Base-by-base conservation (phyloP, 2,329 filamentous ascomycete genomes). In the Aspergillus sp. region DNA sequence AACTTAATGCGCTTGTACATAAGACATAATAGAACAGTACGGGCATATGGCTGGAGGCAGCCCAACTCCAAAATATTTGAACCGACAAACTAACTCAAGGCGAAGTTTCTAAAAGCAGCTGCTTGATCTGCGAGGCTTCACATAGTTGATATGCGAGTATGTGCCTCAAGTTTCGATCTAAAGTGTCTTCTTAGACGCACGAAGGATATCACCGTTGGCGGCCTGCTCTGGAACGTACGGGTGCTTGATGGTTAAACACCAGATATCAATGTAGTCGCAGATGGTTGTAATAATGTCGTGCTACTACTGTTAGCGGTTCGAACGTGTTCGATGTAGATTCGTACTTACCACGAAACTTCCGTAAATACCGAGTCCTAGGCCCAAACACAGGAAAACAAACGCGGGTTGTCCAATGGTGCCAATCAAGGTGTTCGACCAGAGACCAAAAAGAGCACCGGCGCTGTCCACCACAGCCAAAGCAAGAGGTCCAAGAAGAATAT, bases 171-270 rank as follows among this genome's bases (percentile, higher is more conserved):
- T 6, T n/a, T 14, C 47, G 37, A 55, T 60, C 64, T 31, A 70
- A 49, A 55, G 55, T 41, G 60, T 64, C 61, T 73, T 73, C 62
- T 73, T 73, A 17, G 61, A 60, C 41, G 60, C 54, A 23, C 44
- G 55, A 43, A 67, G 61, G 6, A 60, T 58, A 19, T 64, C 44
- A 21, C 63, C 66, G 51, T 68, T 72, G 33, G 64, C 62, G 17
- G 56, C 41, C 52, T 68, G 61, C 56, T 73, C 66, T 56, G 80
- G 79, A 37, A 79, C 71, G 60, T 82, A 81, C 0, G 85, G 85
- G 68, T 98, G 88, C 84, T 99, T 99, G 79, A 99, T 99, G 1
- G 90, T 96, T 73, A 99, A 80, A 73, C 95, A 99, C 91, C 92
- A 98, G 65, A 99, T 99, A 73, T 99, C 95, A 60, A 98, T 82